phyloP scores from a whole-genome alignment of 2,329 filamentous ascomycete species.

The Arthrobotrys iridis region DNA sequence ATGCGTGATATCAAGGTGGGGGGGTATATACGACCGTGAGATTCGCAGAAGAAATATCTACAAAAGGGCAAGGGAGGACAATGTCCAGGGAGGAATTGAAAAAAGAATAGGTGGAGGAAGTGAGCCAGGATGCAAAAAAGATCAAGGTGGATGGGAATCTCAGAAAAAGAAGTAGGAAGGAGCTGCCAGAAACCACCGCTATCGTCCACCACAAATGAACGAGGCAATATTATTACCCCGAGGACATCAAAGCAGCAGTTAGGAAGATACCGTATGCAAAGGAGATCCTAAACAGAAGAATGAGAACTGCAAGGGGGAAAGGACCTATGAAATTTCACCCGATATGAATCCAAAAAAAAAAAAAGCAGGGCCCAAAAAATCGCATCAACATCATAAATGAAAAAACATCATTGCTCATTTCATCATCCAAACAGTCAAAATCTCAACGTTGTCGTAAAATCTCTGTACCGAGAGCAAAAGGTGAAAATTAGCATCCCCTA shows the following conservation, averaged over 20 bases:
- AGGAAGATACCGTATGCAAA: not conserved
- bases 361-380: not conserved
- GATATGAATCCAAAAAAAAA: not conserved
- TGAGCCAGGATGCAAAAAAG: constrained; percentile 7
- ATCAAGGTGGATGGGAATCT: not conserved
- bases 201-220: not conserved
- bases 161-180: not conserved
- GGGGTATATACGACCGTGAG: constrained; percentile 44
- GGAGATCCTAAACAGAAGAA: not conserved
- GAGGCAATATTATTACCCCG: not conserved
- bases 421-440: not conserved
- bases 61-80: not conserved
- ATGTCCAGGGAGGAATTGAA: not conserved
- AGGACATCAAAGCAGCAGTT: not conserved
- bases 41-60: constrained; percentile 33
- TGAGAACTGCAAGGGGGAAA: not conserved
- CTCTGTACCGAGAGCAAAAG: constrained; percentile 39
- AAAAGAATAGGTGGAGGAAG: not conserved
- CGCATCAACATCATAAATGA: constrained; percentile 9
- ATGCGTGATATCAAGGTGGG: not conserved
- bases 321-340: constrained; percentile 4
- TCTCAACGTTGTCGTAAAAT: constrained; percentile 56
- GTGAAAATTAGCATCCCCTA: not conserved
- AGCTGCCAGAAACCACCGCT: not conserved
- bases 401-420: constrained; percentile 18